These are phyloP conservation scores for Discostella stelligeroides DNA, from an alignment of 108 stramenopile genomes.

Conservation along the genomic window DNA sequence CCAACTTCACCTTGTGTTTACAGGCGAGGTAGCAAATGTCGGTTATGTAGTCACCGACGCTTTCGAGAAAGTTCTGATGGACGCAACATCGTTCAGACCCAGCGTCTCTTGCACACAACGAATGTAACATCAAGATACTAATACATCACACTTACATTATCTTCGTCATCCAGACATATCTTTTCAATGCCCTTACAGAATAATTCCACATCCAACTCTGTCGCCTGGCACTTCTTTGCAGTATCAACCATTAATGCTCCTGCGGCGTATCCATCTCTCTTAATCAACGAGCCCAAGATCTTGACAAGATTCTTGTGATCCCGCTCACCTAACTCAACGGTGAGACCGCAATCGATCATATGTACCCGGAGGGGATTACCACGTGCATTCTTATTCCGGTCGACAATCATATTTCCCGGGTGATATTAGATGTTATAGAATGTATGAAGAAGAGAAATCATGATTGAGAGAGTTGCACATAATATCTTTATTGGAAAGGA, in stretches of 20 bases:
- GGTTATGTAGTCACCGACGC: slow-evolving; percentile 85
- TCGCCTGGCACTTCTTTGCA: slow-evolving; percentile 71
- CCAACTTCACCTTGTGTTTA: slow-evolving; percentile 78
- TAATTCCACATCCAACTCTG: slow-evolving; percentile 64
- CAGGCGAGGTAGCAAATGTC: slow-evolving; percentile 91
- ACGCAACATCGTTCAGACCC: neutral
- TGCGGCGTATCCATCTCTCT: slow-evolving; percentile 75
- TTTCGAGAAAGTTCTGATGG: slow-evolving; percentile 83
- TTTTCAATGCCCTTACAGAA: slow-evolving; percentile 84
- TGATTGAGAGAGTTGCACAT: too few relatives aligned
- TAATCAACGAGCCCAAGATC: slow-evolving; percentile 85
- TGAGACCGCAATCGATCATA: slow-evolving; percentile 86
- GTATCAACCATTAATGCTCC: slow-evolving; percentile 87
- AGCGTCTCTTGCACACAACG: neutral
- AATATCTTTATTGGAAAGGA: too few relatives aligned
- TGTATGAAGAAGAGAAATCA: too few relatives aligned
- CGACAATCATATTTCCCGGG: slow-evolving; percentile 81
- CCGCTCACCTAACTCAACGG: slow-evolving; percentile 80
- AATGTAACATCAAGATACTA: neutral
- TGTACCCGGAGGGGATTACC: slow-evolving; percentile 62
- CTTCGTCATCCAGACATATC: slow-evolving; percentile 65
- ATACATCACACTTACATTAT: slow-evolving; percentile 41
- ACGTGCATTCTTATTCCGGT: slow-evolving; percentile 47
- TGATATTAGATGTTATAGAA: slow-evolving; percentile 24
- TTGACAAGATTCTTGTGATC: slow-evolving; percentile 85